phyloP scores from a whole-genome alignment of 2,329 filamentous ascomycete species.

The Grosmannia penicillata region DNA sequence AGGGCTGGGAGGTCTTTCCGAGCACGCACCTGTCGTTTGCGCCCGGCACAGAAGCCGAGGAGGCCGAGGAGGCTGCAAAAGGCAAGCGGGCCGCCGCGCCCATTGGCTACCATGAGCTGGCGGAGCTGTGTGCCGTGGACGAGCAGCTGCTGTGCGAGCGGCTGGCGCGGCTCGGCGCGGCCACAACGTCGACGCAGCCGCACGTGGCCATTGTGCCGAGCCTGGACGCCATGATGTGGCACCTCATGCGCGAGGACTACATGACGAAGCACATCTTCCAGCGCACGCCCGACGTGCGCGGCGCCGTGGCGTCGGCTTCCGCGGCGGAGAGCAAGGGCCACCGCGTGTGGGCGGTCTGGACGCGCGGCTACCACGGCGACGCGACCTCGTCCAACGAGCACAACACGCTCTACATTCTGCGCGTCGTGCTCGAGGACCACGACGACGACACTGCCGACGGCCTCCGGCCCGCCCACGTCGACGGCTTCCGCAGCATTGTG shows the following conservation, averaged over 20 bases:
- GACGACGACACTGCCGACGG: constrained; percentile 22
- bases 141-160: constrained; percentile 42
- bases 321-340: constrained; percentile 17
- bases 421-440: constrained; percentile 51
- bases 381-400: constrained; percentile 34
- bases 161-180: constrained; percentile 25
- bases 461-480: constrained; percentile 19
- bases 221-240: constrained; percentile 55
- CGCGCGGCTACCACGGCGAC: constrained; percentile 47
- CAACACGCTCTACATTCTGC: constrained; percentile 56
- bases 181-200: constrained; percentile 6
- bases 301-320: constrained; percentile 37
- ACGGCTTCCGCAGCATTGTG: constrained; percentile 48
- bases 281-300: constrained; percentile 44
- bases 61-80: constrained; percentile 11
- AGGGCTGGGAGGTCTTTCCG: constrained; percentile 63
- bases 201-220: constrained; percentile 56
- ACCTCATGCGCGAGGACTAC: constrained; percentile 69
- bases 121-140: constrained; percentile 47
- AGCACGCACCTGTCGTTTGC: constrained; percentile 58
- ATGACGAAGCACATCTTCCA: constrained; percentile 50
- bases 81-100: constrained; percentile 15
- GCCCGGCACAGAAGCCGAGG: constrained; percentile 14
- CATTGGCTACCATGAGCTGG: constrained; percentile 46
- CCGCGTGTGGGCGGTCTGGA: constrained; percentile 64